Percentiles rank a stretch among this genome's conserved stretches.
These are phyloP conservation scores for Pestalotiopsis sp. DNA, from an alignment of 2,329 filamentous ascomycete genomes.

Conservation along the genomic window DNA sequence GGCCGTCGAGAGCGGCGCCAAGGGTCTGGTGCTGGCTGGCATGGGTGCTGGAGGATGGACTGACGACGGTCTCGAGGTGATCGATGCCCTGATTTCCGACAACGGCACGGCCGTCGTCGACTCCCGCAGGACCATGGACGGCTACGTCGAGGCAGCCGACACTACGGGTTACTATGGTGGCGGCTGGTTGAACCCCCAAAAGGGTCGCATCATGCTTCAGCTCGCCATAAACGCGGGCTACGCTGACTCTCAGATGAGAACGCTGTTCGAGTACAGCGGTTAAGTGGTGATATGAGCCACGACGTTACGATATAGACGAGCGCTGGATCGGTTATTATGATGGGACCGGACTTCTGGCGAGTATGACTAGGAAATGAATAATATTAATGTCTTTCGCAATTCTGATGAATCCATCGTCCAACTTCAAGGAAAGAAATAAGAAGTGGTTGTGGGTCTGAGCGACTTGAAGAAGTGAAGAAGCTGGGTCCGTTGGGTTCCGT, in stretches of 20 bases:
- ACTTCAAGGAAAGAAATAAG: too few species aligned
- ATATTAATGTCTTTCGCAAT: not conserved
- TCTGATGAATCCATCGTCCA: not conserved
- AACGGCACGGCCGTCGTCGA: constrained; percentile 52
- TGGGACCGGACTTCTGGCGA: not conserved
- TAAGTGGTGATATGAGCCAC: not conserved
- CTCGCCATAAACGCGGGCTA: constrained; percentile 10
- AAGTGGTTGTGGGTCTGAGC: too few species aligned
- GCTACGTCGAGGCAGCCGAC: constrained; percentile 47
- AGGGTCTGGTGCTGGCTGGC: constrained; percentile 58
- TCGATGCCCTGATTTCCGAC: constrained; percentile 45
- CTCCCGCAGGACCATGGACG: constrained; percentile 53
- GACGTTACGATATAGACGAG: not conserved
- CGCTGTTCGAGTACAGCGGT: constrained; percentile 5
- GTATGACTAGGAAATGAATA: not conserved
- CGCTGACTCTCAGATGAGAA: not conserved
- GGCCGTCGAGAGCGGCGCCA: constrained; percentile 50
- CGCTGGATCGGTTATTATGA: not conserved
- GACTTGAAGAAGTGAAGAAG: too few species aligned
- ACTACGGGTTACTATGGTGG: constrained; percentile 43
- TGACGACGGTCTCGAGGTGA: constrained; percentile 37
- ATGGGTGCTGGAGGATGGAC: constrained; percentile 56
- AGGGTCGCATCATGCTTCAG: constrained; percentile 6
- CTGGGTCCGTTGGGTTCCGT: too few species aligned
- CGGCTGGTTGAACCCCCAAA: constrained; percentile 7